These are phyloP conservation scores for Coemansia sp. DNA, from an alignment of 192 early-diverging fungal species.

Conservation along the genomic window DNA sequence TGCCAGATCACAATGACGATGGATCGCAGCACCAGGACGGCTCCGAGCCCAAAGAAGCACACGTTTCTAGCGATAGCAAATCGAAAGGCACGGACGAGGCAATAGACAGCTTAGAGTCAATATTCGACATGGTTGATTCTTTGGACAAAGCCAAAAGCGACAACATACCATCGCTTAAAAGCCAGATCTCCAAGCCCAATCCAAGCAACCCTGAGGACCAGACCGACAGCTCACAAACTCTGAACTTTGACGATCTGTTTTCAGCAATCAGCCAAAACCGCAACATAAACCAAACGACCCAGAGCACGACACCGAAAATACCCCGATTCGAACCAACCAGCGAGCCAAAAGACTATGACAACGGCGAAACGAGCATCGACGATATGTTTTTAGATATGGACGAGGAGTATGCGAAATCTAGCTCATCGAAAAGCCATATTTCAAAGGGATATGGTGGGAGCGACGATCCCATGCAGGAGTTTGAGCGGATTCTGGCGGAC, in stretches of 20 bases:
- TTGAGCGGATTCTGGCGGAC: constrained; percentile 46
- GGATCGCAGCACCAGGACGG: not conserved
- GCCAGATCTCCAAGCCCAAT: not conserved
- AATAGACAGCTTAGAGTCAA: constrained; percentile 21
- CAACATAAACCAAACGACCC: not conserved
- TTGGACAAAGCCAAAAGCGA: not conserved
- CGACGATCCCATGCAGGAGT: constrained; percentile 36
- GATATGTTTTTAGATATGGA: too few species aligned
- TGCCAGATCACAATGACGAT: not conserved
- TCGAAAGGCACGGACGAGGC: constrained; percentile 10
- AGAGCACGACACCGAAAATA: not conserved
- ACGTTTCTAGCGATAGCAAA: not conserved
- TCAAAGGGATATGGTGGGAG: not conserved
- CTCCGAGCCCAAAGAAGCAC: not conserved
- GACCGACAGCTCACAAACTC: constrained; percentile 5
- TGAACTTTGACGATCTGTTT: constrained; percentile 26
- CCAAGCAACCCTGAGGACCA: too few species aligned
- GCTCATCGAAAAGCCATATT: not conserved
- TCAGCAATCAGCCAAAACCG: constrained; percentile 18
- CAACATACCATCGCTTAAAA: not conserved
- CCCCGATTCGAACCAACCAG: too few species aligned
- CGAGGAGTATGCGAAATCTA: too few species aligned
- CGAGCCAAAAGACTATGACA: too few species aligned
- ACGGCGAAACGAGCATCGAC: too few species aligned
- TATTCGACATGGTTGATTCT: constrained; percentile 33